phyloP scores from a whole-genome alignment of 768 basidiomycete genomes.

The Porphyrellus cyaneotinctus region DNA sequence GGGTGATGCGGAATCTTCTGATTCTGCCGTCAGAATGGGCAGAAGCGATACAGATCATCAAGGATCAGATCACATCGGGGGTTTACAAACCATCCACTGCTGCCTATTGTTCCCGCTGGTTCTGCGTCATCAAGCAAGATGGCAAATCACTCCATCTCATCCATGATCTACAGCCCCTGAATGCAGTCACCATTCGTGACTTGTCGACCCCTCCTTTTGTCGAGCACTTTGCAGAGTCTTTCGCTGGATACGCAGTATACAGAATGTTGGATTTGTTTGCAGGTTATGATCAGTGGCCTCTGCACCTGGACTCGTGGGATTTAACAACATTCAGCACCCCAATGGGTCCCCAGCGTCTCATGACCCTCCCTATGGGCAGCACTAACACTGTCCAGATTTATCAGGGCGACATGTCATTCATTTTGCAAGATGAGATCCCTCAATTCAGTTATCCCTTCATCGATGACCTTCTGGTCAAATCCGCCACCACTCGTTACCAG shows the following conservation, averaged over 20 bases:
- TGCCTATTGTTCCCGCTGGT: not conserved
- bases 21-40: not conserved
- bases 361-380: not conserved
- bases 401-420: not conserved
- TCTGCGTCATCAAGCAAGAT: constrained; percentile 4
- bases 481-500: not conserved
- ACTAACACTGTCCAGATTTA: not conserved
- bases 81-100: constrained; percentile 33
- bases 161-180: constrained; percentile 1
- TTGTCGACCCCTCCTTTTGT: not conserved
- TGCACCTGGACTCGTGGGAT: not conserved
- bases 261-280: constrained; percentile 1
- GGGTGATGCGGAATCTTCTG: not conserved
- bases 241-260: not conserved
- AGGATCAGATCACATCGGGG: constrained; percentile 32
- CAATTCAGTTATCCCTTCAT: not conserved
- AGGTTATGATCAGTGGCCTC: not conserved
- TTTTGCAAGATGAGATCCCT: not conserved
- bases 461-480: not conserved
- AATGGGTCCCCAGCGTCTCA: not conserved
- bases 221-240: not conserved
- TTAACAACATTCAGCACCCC: not conserved
- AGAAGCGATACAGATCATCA: constrained; percentile 21
- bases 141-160: not conserved
- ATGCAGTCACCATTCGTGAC: not conserved